Conservation (phyloP, 2,329 filamentous ascomycete genomes). For the Fusarium coffeatum region DNA sequence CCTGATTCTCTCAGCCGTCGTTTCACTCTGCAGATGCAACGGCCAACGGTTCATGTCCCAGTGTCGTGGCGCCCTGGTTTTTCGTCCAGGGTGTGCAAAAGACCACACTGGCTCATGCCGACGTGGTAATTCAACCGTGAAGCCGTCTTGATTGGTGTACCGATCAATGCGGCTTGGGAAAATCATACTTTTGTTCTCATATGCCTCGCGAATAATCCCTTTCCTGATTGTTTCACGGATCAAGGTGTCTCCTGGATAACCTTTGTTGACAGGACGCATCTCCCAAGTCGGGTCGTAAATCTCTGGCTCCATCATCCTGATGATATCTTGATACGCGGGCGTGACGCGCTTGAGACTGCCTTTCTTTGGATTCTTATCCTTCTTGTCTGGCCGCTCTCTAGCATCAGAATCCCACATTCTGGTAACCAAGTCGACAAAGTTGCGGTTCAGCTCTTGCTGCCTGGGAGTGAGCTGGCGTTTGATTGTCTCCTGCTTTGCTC, state of each 20-base stretch:
- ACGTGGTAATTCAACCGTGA: conserved; percentile 22
- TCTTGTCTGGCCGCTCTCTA: conserved; percentile 31
- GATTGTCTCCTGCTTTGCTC: background rate
- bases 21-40: conserved; percentile 54
- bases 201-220: conserved; percentile 58
- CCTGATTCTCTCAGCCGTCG: conserved; percentile 11
- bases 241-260: background rate
- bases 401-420: conserved; percentile 33
- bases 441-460: conserved; percentile 16
- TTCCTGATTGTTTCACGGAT: conserved; percentile 49
- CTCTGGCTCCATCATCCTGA: conserved; percentile 50
- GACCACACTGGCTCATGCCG: conserved; percentile 50
- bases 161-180: conserved; percentile 53
- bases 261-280: background rate
- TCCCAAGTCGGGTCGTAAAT: conserved; percentile 1
- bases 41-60: conserved; percentile 64
- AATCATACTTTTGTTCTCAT: conserved; percentile 57
- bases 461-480: conserved; percentile 18
- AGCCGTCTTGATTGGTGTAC: conserved; percentile 27
- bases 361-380: conserved; percentile 16
- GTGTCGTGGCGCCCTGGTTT: conserved; percentile 46
- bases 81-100: conserved; percentile 46
- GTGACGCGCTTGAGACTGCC: conserved; percentile 1
- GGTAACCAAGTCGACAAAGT: conserved; percentile 28
- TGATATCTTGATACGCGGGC: conserved; percentile 46